These are phyloP conservation scores for Dryas drummondii DNA, from an alignment of 306 rosid species.

Conservation along the genomic window DNA sequence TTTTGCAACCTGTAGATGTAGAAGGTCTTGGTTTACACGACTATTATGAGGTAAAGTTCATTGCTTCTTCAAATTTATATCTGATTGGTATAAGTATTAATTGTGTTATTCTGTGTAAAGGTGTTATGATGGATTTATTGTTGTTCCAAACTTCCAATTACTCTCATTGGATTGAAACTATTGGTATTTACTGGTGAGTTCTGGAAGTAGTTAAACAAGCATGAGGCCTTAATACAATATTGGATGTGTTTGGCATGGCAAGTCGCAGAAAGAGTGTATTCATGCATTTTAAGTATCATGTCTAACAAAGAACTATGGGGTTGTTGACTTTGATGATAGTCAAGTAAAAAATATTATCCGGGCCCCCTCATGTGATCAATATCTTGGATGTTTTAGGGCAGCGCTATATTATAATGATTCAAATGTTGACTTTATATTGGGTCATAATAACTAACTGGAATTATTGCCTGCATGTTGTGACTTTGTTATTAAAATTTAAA, in stretches of 20 bases:
- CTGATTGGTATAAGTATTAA: background rate
- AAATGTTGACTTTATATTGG: too few species aligned
- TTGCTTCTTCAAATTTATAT: constrained; percentile 9
- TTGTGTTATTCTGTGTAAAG: background rate
- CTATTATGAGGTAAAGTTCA: constrained; percentile 70
- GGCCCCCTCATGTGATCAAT: too few species aligned
- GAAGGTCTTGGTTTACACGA: constrained; percentile 86
- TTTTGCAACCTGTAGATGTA: constrained; percentile 95
- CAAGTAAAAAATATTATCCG: too few species aligned
- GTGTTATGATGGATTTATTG: background rate
- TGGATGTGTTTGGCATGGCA: background rate
- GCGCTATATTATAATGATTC: too few species aligned
- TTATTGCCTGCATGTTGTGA: background rate
- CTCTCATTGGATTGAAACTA: background rate
- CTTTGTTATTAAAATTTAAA: background rate
- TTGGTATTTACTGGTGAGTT: background rate
- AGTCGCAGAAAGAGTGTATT: background rate
- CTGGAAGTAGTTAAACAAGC: background rate
- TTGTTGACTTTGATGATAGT: too few species aligned
- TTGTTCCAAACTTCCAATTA: background rate
- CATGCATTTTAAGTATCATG: background rate
- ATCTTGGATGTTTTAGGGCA: too few species aligned
- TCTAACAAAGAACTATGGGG: background rate
- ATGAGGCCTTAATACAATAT: background rate
- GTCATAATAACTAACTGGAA: background rate